Conservation (phyloP, 1,284 basidiomycete species). For the Melampsora americana region DNA sequence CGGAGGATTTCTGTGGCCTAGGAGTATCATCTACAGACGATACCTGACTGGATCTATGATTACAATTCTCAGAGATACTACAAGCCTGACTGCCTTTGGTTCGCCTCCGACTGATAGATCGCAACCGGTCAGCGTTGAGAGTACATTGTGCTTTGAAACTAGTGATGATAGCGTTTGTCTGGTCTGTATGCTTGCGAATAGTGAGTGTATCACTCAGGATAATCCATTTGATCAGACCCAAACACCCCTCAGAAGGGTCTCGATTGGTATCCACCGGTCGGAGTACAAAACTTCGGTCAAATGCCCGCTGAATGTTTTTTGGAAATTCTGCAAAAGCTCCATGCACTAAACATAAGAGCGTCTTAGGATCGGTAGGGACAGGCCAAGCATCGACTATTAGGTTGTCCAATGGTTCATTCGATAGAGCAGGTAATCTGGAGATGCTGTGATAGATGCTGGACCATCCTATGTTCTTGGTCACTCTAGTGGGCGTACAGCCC, state of each 20-base stretch:
- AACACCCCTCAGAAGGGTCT: constrained; percentile 41
- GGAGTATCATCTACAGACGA: not conserved
- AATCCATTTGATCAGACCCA: constrained; percentile 42
- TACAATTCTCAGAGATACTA: not conserved
- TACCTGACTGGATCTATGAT: not conserved
- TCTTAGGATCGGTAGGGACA: constrained; percentile 10
- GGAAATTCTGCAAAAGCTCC: constrained; percentile 43
- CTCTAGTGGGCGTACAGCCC: constrained; percentile 24
- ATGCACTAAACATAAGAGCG: constrained; percentile 26
- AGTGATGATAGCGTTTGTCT: constrained; percentile 12
- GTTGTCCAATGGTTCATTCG: constrained; percentile 34
- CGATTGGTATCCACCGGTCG: constrained; percentile 33
- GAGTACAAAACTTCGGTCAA: constrained; percentile 38
- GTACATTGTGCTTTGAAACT: constrained; percentile 14
- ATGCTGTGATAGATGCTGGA: constrained; percentile 27
- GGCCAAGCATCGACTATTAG: constrained; percentile 35
- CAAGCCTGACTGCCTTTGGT: too few species aligned
- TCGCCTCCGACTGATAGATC: not conserved
- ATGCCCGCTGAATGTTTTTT: constrained; percentile 25
- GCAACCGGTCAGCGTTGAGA: not conserved
- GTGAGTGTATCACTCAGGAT: constrained; percentile 41
- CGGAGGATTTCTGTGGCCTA: not conserved
- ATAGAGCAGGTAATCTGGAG: constrained; percentile 40
- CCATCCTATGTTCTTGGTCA: constrained; percentile 43
- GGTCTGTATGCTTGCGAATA: constrained; percentile 34